These are phyloP conservation scores for Narthecium ossifragum DNA, from an alignment of 106 monocot genomes.

Conservation along the genomic window DNA sequence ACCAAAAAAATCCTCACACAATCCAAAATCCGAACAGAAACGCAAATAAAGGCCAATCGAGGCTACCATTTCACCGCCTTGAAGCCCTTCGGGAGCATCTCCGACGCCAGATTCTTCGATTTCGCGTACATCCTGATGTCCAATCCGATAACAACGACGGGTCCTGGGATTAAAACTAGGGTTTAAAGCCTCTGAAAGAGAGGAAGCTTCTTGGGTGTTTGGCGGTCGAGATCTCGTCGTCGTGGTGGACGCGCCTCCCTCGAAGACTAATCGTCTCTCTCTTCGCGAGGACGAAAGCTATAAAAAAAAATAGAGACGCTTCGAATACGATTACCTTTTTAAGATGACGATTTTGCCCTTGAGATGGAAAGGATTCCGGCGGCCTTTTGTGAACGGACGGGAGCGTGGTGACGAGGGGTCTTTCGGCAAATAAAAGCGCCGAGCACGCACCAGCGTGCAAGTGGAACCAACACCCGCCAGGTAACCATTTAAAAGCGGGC, in stretches of 20 bases:
- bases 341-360: not conserved
- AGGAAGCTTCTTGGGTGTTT: too few species aligned
- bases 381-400: too few species aligned
- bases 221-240: too few species aligned
- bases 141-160: not conserved
- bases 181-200: not conserved
- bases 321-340: too few species aligned
- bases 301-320: not conserved
- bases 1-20: not conserved
- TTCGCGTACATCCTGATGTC: not conserved
- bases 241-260: too few species aligned
- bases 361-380: not conserved
- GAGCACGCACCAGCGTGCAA: not conserved
- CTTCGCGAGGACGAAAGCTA: not conserved
- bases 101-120: constrained; percentile 7
- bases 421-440: too few species aligned
- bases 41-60: not conserved
- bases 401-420: too few species aligned
- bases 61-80: constrained; percentile 64
- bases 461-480: not conserved
- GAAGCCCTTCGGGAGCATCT: constrained; percentile 55
- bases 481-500: not conserved
- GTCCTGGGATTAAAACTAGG: not conserved
- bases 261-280: not conserved
- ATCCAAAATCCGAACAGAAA: not conserved